These are phyloP conservation scores for Suillus weaverae DNA, from an alignment of 768 basidiomycete genomes.

Conservation along the genomic window DNA sequence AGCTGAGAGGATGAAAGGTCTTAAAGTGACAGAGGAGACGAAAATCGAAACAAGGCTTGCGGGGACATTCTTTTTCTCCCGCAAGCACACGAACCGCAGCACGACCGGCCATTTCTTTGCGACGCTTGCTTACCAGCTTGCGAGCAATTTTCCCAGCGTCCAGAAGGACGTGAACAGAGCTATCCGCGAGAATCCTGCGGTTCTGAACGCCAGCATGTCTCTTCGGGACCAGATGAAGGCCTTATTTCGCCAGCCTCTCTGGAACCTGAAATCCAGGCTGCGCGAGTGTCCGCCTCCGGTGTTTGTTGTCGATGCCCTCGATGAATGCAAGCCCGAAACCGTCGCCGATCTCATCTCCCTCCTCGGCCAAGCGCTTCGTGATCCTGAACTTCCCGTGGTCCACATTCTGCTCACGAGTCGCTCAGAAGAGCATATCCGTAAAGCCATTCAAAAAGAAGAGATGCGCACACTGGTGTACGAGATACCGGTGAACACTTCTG, in stretches of 20 bases:
- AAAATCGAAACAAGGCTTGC: background rate
- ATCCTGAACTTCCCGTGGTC: background rate
- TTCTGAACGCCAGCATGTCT: background rate
- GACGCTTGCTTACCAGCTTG: background rate
- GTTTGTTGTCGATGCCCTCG: background rate
- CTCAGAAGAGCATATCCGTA: background rate
- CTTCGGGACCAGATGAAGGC: background rate
- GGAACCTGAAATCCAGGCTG: background rate
- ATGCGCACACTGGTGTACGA: background rate
- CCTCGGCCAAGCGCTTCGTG: background rate
- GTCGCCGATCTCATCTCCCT: background rate
- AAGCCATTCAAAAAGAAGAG: background rate
- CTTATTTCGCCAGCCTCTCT: background rate
- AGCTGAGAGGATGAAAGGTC: background rate
- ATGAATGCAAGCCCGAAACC: background rate
- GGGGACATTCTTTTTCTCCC: conserved; percentile 1
- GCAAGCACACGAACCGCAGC: background rate
- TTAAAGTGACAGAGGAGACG: background rate
- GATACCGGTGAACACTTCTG: background rate
- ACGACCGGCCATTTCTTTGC: background rate
- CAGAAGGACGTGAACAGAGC: background rate
- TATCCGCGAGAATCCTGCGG: background rate
- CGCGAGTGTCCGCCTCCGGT: background rate
- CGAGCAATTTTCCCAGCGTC: background rate
- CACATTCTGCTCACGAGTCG: background rate